Conservation (phyloP, 352 stramenopile genomes). For the Peronospora belbahrii region DNA sequence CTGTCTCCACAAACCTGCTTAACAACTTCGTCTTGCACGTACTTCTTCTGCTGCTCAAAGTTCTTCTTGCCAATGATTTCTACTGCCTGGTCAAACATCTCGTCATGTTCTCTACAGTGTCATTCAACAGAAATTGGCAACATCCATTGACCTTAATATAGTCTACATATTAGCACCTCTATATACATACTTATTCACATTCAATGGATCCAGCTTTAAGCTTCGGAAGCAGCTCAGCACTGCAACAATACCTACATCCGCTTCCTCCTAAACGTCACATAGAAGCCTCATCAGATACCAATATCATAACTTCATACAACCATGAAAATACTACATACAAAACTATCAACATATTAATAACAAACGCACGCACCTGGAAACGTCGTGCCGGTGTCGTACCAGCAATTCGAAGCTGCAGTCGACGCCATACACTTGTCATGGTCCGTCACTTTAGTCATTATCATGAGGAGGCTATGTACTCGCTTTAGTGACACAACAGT, state of each 20-base stretch:
- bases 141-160: no score
- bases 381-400: constrained; percentile 71
- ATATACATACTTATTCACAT: constrained; percentile 33
- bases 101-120: constrained; percentile 42
- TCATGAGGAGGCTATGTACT: no score
- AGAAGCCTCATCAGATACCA: no score
- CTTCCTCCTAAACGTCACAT: constrained; percentile 84
- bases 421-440: constrained; percentile 65
- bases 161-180: not conserved
- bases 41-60: constrained; percentile 75
- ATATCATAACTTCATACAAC: no score
- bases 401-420: constrained; percentile 69
- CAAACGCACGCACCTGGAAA: constrained; percentile 63
- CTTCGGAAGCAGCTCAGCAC: constrained; percentile 74
- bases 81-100: constrained; percentile 74
- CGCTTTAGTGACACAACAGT: constrained; percentile 1
- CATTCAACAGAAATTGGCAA: not conserved
- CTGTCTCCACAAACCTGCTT: constrained; percentile 34
- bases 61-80: constrained; percentile 62
- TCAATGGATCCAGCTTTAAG: constrained; percentile 42
- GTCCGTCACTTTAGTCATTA: no score
- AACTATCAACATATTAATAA: no score
- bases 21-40: constrained; percentile 52
- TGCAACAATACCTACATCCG: constrained; percentile 65
- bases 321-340: no score